phyloP scores from a whole-genome alignment of 208 protist genomes.

The Porcisia deanei region DNA sequence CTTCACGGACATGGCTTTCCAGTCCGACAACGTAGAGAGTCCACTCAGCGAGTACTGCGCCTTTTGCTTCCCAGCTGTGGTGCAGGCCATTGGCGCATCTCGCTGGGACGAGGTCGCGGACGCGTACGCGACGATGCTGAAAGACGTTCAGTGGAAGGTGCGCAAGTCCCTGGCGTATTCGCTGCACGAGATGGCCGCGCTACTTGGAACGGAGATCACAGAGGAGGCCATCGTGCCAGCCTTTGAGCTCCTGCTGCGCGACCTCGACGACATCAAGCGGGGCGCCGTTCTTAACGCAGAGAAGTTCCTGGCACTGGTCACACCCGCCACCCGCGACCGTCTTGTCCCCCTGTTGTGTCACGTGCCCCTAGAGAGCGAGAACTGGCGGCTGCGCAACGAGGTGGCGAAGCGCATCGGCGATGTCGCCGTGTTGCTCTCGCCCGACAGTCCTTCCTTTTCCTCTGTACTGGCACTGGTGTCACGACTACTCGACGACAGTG shows the following conservation, averaged over 20 bases:
- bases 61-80: slow-evolving; percentile 94
- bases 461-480: slow-evolving; percentile 71
- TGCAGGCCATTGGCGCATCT: slow-evolving; percentile 79
- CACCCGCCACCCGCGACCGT: slow-evolving; percentile 46
- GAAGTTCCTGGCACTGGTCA: slow-evolving; percentile 79
- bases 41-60: slow-evolving; percentile 94
- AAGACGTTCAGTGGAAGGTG: slow-evolving; percentile 96
- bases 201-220: slow-evolving; percentile 90
- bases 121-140: slow-evolving; percentile 93
- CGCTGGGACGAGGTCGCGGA: slow-evolving; percentile 91
- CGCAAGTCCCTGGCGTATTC: slow-evolving; percentile 94
- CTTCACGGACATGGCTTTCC: slow-evolving; percentile 93
- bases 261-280: slow-evolving; percentile 96
- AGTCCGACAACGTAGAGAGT: slow-evolving; percentile 84
- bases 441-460: slow-evolving; percentile 46
- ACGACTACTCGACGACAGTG: slow-evolving; percentile 87
- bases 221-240: slow-evolving; percentile 84
- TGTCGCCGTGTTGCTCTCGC: slow-evolving; percentile 74
- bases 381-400: slow-evolving; percentile 94
- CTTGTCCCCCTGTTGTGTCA: slow-evolving; percentile 81
- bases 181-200: slow-evolving; percentile 93
- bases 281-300: slow-evolving; percentile 88
- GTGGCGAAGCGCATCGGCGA: slow-evolving; percentile 87
- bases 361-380: slow-evolving; percentile 90
- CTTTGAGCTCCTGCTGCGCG: slow-evolving; percentile 94